phyloP scores from a whole-genome alignment of 257 asterid species.

The Capsicum baccatum region DNA sequence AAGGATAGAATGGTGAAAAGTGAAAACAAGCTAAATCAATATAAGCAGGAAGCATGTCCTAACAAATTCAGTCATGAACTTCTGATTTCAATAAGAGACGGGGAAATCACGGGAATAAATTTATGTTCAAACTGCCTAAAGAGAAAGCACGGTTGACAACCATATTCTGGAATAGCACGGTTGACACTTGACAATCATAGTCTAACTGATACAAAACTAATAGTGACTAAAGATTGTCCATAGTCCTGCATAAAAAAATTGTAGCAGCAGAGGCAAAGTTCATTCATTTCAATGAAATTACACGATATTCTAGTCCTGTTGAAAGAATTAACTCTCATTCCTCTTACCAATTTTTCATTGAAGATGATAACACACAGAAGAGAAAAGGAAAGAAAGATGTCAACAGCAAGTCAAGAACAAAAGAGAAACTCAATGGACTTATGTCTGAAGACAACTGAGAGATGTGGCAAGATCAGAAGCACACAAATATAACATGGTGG shows the following conservation, averaged over 20 bases:
- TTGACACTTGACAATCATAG: slow-evolving; percentile 48
- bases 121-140: slow-evolving; percentile 31
- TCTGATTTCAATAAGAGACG: not conserved
- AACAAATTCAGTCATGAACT: not conserved
- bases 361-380: no score
- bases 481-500: no score
- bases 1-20: not conserved
- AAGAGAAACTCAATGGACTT: no score
- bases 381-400: no score
- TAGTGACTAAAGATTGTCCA: slow-evolving; percentile 53
- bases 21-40: not conserved
- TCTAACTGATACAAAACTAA: slow-evolving; percentile 45
- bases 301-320: no score
- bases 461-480: no score
- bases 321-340: no score
- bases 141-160: slow-evolving; percentile 47
- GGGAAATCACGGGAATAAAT: not conserved
- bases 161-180: slow-evolving; percentile 57
- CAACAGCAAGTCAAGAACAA: no score
- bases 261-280: no score
- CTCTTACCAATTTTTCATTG: no score
- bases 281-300: slow-evolving; percentile 20
- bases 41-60: not conserved
- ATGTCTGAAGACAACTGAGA: no score
- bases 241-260: no score